These are phyloP conservation scores for Theileria equi DNA, from an alignment of 169 alveolate species.

Conservation along the genomic window DNA sequence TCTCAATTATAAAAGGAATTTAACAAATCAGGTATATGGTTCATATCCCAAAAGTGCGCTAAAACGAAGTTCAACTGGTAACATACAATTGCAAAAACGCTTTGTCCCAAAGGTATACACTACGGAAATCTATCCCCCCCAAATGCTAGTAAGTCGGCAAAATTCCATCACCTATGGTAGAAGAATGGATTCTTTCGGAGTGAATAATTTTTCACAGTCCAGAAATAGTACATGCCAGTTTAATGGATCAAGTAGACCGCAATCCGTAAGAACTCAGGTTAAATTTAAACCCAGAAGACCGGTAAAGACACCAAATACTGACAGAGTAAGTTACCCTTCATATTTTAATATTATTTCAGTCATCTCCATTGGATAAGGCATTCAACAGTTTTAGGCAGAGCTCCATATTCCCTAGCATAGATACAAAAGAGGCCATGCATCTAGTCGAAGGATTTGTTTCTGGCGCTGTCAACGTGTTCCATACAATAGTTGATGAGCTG, in stretches of 20 bases:
- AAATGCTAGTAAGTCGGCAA: neutral
- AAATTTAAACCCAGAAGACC: conserved; percentile 11
- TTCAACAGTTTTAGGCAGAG: conserved; percentile 12
- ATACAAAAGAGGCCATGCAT: conserved; percentile 50
- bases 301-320: conserved; percentile 13
- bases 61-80: neutral
- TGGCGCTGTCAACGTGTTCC: conserved; percentile 42
- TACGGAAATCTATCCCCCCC: conserved; percentile 2
- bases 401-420: conserved; percentile 16
- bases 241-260: neutral
- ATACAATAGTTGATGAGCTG: conserved; percentile 44
- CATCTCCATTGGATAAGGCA: conserved; percentile 31
- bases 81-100: neutral
- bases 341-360: neutral
- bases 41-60: too few relatives aligned
- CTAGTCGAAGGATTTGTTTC: conserved; percentile 52
- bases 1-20: too few relatives aligned
- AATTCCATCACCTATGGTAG: neutral
- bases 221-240: neutral
- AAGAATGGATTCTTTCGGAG: neutral
- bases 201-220: neutral
- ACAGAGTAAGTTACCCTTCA: conserved; percentile 10
- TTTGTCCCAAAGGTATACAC: conserved; percentile 12
- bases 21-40: too few relatives aligned
- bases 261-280: neutral